Conservation (phyloP, 768 basidiomycete genomes). For the Boletellus ananas region DNA sequence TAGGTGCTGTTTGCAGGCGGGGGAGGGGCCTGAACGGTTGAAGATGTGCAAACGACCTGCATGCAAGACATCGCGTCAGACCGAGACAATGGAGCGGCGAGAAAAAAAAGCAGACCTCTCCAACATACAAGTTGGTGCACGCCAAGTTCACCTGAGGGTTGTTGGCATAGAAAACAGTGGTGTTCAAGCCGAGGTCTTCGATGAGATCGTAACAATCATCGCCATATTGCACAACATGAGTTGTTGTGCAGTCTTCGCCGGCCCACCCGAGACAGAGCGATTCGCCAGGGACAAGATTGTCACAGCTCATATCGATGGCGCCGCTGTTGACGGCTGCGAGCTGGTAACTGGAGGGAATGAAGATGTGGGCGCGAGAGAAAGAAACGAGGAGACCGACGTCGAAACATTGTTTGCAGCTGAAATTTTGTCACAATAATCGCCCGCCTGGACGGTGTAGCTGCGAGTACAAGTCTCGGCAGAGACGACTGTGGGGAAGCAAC, state of each 20-base stretch:
- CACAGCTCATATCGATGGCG: conserved; percentile 49
- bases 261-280: conserved; percentile 58
- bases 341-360: conserved; percentile 54
- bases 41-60: conserved; percentile 54
- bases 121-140: conserved; percentile 69
- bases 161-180: conserved; percentile 55
- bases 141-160: conserved; percentile 65
- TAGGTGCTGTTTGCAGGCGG: conserved; percentile 34
- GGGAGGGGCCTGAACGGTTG: conserved; percentile 41
- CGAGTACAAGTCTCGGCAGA: conserved; percentile 46
- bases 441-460: conserved; percentile 52
- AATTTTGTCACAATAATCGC: conserved; percentile 71
- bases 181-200: conserved; percentile 40
- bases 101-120: conserved; percentile 51
- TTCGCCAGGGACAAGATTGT: conserved; percentile 51
- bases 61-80: neutral
- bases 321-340: conserved; percentile 58
- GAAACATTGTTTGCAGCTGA: conserved; percentile 60
- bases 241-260: conserved; percentile 58
- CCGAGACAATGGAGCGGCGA: neutral
- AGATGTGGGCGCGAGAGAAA: neutral
- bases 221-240: conserved; percentile 50
- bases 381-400: conserved; percentile 42
- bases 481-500: conserved; percentile 13
- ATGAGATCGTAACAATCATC: conserved; percentile 61